Conservation (phyloP, 1,284 basidiomycete genomes). For the Xanthoconium separans region DNA sequence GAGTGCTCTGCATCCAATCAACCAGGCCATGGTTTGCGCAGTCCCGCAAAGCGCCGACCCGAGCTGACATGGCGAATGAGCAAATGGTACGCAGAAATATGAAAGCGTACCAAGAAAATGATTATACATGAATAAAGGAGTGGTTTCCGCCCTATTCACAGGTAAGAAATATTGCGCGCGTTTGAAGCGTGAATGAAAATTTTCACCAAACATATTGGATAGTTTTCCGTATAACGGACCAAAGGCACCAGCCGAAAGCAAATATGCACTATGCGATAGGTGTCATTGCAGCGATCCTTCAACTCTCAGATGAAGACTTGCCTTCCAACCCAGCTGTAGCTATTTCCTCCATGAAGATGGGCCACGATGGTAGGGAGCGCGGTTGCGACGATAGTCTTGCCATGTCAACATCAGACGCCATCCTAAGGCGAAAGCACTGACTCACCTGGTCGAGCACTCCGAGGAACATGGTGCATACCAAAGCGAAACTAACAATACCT, state of each 20-base stretch:
- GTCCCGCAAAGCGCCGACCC: constrained; percentile 83
- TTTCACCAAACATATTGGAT: constrained; percentile 53
- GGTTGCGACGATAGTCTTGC: constrained; percentile 73
- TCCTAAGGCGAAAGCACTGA: neutral
- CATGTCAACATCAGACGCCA: neutral
- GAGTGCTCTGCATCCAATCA: constrained; percentile 73
- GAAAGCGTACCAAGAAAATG: constrained; percentile 59
- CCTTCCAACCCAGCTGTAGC: constrained; percentile 79
- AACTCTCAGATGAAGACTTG: constrained; percentile 33
- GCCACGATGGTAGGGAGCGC: constrained; percentile 74
- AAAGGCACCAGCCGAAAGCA: constrained; percentile 69
- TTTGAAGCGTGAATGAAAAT: neutral
- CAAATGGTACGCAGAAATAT: constrained; percentile 5
- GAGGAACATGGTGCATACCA: constrained; percentile 56
- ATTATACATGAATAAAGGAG: constrained; percentile 66
- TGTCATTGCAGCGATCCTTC: too few relatives aligned
- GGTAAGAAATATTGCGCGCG: constrained; percentile 23
- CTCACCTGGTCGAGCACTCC: constrained; percentile 55
- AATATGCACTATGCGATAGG: constrained; percentile 53
- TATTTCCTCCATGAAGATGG: constrained; percentile 63
- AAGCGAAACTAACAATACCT: constrained; percentile 50
- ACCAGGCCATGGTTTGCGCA: constrained; percentile 75
- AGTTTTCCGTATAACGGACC: constrained; percentile 76
- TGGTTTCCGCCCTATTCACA: constrained; percentile 61
- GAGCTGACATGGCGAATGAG: constrained; percentile 26